Base-by-base conservation (phyloP, 352 stramenopile species). In the Paralagenidium karlingii region DNA sequence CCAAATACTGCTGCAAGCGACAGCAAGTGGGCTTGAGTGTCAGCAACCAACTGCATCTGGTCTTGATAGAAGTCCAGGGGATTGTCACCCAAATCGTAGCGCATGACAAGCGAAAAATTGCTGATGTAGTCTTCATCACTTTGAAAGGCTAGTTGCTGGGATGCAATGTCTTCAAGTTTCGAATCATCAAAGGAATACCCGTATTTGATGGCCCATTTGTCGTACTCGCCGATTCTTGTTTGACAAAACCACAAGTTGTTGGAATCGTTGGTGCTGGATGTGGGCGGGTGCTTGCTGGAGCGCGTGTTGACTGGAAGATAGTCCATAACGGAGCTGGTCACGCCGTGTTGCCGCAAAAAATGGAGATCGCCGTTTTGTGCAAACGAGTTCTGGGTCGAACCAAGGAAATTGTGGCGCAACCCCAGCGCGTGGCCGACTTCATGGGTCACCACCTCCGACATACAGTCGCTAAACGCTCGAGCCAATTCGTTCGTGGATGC, bases 381-480 rank as follows among this genome's bases (percentile, higher is more conserved):
- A 12, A 68, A 52, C 13, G 70, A 68, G 43, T 75, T 58, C 0
- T 55, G 43, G 0, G 73, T 53, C 0, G 73, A 82, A 10, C 63
- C 80, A 7, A 56, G 61, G 55, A 94, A 94, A 47, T 94, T 95
- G 55, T 95, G 80, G 10, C 78, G 68, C 11, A 93, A 57, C 3
- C 77, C 79, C 2, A 94, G 64, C 11, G 80, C 90, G 49, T 95
- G 82, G 6, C 80, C 82, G 19, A 93, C 78, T 56, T 94, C 80
- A 41, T 94, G 82, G 68, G 91, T 88, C 21, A 91, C 64, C 24
- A 89, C 79, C 41, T 79, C 61, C 7, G 56, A 55, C n/a, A n/a
- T n/a, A n/a, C n/a, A n/a, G n/a, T n/a, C n/a, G n/a, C n/a, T n/a
- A n/a, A n/a, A n/a, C n/a, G n/a, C n/a, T n/a, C n/a, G n/a, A n/a